Conservation (phyloP, 2,329 filamentous ascomycete species). For the Volutella citrinella region DNA sequence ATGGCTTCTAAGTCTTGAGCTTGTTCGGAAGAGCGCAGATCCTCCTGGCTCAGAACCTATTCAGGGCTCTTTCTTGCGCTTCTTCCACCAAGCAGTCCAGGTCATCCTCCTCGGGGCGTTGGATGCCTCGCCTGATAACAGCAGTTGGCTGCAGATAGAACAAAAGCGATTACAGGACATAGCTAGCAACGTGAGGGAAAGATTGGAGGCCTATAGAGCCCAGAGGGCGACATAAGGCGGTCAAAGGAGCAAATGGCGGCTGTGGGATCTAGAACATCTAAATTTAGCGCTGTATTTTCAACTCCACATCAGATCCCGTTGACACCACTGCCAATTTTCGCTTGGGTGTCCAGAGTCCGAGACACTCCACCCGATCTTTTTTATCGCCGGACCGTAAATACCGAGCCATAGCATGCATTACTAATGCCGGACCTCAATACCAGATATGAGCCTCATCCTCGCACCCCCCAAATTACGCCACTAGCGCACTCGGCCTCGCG, state of each 20-base stretch:
- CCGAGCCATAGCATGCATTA: too few relatives aligned
- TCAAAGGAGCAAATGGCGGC: too few relatives aligned
- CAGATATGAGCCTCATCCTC: too few relatives aligned
- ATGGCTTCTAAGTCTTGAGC: constrained; percentile 31
- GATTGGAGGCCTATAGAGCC: constrained; percentile 29
- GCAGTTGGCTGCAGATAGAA: constrained; percentile 27
- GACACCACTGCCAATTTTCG: too few relatives aligned
- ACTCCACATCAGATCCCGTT: too few relatives aligned
- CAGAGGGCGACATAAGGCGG: background rate
- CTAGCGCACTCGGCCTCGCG: too few relatives aligned
- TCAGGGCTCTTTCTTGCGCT: constrained; percentile 32
- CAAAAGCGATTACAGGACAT: constrained; percentile 29
- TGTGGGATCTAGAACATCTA: background rate
- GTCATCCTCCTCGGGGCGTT: constrained; percentile 33
- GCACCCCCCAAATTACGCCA: too few relatives aligned
- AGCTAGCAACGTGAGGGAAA: constrained; percentile 27
- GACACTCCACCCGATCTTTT: too few relatives aligned
- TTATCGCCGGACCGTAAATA: too few relatives aligned
- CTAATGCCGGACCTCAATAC: too few relatives aligned
- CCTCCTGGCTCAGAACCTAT: constrained; percentile 22
- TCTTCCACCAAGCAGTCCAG: constrained; percentile 33
- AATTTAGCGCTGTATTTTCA: too few relatives aligned
- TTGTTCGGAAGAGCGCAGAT: constrained; percentile 14
- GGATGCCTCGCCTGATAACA: constrained; percentile 24
- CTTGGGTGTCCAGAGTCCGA: too few relatives aligned